These are phyloP conservation scores for Podaxis sp. DNA, from an alignment of 768 basidiomycete species.

Conservation along the genomic window DNA sequence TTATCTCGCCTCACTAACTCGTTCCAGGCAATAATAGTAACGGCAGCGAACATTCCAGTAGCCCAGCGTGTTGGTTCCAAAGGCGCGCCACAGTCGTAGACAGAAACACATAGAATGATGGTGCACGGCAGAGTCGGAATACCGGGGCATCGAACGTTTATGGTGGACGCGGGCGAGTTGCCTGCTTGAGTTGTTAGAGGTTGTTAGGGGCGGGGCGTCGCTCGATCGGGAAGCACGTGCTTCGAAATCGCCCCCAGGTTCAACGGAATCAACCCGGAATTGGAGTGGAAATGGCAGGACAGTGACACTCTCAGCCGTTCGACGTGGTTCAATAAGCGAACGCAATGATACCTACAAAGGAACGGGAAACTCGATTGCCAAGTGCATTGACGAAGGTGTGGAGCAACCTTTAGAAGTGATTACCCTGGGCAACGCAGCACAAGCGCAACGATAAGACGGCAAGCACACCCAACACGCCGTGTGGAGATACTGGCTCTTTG, in stretches of 20 bases:
- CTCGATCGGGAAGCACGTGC: constrained; percentile 9
- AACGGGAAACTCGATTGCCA: not conserved
- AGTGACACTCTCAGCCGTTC: not conserved
- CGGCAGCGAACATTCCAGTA: constrained; percentile 1
- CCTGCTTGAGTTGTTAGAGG: not conserved
- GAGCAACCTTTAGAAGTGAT: not conserved
- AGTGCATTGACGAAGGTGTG: not conserved
- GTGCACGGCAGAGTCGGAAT: not conserved
- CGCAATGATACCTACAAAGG: not conserved
- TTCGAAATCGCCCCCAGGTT: constrained; percentile 3
- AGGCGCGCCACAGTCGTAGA: not conserved
- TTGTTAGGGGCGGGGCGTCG: not conserved
- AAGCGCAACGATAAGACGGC: not conserved
- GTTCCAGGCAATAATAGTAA: constrained; percentile 9
- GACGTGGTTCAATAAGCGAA: not conserved
- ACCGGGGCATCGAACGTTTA: constrained; percentile 11
- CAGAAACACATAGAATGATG: not conserved
- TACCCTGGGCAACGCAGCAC: not conserved
- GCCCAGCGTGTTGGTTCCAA: not conserved
- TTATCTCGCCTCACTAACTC: constrained; percentile 13
- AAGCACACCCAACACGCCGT: not conserved
- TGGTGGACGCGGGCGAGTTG: not conserved
- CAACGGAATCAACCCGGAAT: constrained; percentile 1
- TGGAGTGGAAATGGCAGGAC: not conserved
- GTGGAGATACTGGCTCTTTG: not conserved